Evolutionary conservation across 2,329 filamentous ascomycete genomes (phyloP).

Genomic region (Pyricularia sp.): DNA sequence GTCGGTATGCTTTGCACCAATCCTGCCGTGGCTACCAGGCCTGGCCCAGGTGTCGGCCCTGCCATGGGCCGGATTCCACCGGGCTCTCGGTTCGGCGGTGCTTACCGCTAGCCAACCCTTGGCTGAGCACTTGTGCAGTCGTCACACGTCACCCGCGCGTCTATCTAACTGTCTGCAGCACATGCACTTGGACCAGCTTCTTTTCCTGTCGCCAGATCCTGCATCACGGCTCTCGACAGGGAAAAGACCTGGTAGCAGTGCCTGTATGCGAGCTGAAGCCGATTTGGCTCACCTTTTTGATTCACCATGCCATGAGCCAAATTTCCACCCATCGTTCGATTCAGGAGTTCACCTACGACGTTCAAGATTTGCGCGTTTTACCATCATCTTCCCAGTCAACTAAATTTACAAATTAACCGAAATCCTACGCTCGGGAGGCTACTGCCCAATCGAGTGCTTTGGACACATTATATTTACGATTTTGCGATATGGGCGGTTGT

Average conservation of each 20-base stretch:
- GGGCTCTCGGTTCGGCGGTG: slow-evolving; percentile 46
- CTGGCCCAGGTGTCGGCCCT: slow-evolving; percentile 70
- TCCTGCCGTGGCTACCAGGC: slow-evolving; percentile 78
- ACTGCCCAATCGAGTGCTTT: slow-evolving; percentile 26
- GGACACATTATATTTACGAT: slow-evolving; percentile 29
- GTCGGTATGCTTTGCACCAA: slow-evolving; percentile 99
- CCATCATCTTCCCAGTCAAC: slow-evolving; percentile 25
- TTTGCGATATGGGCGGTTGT: slow-evolving; percentile 21
- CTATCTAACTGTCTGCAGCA: slow-evolving; percentile 7
- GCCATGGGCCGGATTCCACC: slow-evolving; percentile 52
- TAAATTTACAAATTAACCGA: slow-evolving; percentile 25
- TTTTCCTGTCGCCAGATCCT: background rate
- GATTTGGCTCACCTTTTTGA: slow-evolving; percentile 3
- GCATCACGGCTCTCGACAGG: background rate
- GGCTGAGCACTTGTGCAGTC: background rate
- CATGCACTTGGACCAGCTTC: background rate
- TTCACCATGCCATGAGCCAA: slow-evolving; percentile 7
- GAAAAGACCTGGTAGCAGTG: background rate
- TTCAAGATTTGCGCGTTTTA: slow-evolving; percentile 22
- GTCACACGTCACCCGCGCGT: background rate
- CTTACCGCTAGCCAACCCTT: slow-evolving; percentile 42
- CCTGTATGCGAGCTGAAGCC: background rate
- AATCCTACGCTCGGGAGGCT: slow-evolving; percentile 29
- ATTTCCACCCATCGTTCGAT: slow-evolving; percentile 16
- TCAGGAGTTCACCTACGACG: slow-evolving; percentile 17